Conservation (phyloP, 441 rosid species). For the Pelargonium australe region DNA sequence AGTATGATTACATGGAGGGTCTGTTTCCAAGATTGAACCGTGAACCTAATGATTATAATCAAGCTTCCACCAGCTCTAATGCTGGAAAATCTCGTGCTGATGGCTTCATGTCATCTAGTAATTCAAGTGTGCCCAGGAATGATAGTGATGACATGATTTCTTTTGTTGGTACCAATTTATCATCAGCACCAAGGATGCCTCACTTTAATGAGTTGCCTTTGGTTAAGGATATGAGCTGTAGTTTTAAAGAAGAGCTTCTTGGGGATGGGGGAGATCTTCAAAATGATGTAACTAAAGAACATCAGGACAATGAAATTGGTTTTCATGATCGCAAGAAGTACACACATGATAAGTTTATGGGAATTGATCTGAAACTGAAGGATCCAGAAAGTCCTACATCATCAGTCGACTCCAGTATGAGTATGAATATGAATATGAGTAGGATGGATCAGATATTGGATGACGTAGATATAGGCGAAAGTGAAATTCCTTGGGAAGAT, state of each 20-base stretch:
- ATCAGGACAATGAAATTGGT: conserved; percentile 41
- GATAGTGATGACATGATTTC: conserved; percentile 33
- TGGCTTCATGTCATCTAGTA: conserved; percentile 36
- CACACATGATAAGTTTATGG: conserved; percentile 49
- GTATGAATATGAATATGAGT: conserved; percentile 18
- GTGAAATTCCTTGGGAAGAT: conserved; percentile 98
- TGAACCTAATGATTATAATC: conserved; percentile 57
- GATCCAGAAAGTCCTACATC: conserved; percentile 67
- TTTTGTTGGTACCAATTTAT: conserved; percentile 30
- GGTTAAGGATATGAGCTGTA: conserved; percentile 32
- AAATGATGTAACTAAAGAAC: conserved; percentile 30
- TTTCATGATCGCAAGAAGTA: conserved; percentile 42
- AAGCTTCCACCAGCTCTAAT: conserved; percentile 47
- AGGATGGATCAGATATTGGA: conserved; percentile 62
- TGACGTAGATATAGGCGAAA: conserved; percentile 86
- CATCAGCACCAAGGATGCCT: conserved; percentile 31
- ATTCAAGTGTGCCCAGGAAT: conserved; percentile 31
- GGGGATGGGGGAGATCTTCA: conserved; percentile 31
- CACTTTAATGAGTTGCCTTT: conserved; percentile 29
- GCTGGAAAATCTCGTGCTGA: conserved; percentile 40
- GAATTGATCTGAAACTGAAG: conserved; percentile 42
- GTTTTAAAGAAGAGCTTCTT: conserved; percentile 33
- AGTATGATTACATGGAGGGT: conserved; percentile 61
- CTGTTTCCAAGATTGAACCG: conserved; percentile 59
- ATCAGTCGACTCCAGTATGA: conserved; percentile 39